These are phyloP conservation scores for Picochlorum sp. DNA, from an alignment of 139 green algal species.

Conservation along the genomic window DNA sequence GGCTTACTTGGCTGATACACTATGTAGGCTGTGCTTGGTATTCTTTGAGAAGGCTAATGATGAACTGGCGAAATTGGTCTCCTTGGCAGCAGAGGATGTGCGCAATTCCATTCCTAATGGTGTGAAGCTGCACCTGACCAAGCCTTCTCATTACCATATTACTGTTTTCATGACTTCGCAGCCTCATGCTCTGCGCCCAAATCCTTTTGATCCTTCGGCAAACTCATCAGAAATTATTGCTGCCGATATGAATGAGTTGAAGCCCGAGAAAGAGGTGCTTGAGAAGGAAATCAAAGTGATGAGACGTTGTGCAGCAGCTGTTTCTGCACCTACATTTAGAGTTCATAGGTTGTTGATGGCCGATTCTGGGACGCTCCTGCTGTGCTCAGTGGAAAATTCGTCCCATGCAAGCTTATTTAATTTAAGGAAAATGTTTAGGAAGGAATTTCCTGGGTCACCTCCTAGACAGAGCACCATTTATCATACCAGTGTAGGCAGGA, in stretches of 20 bases:
- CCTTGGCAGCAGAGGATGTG: constrained; percentile 9
- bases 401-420: constrained; percentile 7
- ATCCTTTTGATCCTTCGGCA: not conserved
- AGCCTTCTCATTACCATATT: constrained; percentile 25
- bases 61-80: not conserved
- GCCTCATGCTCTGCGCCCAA: constrained; percentile 1
- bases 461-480: constrained; percentile 34
- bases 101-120: constrained; percentile 11
- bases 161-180: constrained; percentile 18
- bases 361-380: constrained; percentile 32
- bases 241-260: not conserved
- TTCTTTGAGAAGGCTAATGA: constrained; percentile 23
- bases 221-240: not conserved
- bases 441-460: constrained; percentile 19
- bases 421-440: constrained; percentile 14
- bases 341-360: constrained; percentile 41
- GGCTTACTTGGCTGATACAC: too few relatives aligned
- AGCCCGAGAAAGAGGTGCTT: not conserved
- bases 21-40: constrained; percentile 11
- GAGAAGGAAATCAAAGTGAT: not conserved
- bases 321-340: not conserved
- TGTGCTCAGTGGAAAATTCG: constrained; percentile 27
- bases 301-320: not conserved
- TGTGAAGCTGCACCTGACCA: constrained; percentile 15
- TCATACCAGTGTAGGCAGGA: constrained; percentile 26